These are phyloP conservation scores for Thelephora terrestris DNA, from an alignment of 1,284 basidiomycete genomes.

Conservation along the genomic window DNA sequence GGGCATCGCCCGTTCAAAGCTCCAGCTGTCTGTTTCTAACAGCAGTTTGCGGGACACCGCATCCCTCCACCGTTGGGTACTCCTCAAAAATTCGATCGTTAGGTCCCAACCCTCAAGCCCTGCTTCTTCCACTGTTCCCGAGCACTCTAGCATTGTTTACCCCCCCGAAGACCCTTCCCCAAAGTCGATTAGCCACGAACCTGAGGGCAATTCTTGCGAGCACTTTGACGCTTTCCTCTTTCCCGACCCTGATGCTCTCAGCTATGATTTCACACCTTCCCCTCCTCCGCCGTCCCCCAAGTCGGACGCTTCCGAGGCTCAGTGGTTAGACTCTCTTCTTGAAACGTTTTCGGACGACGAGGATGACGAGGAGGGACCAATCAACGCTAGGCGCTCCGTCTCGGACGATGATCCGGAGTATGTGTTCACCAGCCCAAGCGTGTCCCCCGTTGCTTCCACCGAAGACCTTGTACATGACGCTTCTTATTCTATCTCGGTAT, in stretches of 20 bases:
- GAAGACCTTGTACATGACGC: conserved; percentile 53
- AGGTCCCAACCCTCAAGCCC: conserved; percentile 33
- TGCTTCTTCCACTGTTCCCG: conserved; percentile 12
- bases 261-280: neutral
- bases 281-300: conserved; percentile 14
- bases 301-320: conserved; percentile 45
- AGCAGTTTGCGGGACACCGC: conserved; percentile 46
- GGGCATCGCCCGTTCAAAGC: conserved; percentile 62
- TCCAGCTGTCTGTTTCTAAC: conserved; percentile 44
- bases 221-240: conserved; percentile 62
- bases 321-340: conserved; percentile 71
- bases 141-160: too few relatives aligned
- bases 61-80: conserved; percentile 76
- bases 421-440: conserved; percentile 39
- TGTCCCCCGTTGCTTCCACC: conserved; percentile 61
- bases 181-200: conserved; percentile 10
- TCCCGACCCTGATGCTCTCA: conserved; percentile 54
- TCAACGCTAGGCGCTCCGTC: conserved; percentile 30
- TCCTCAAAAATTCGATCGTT: conserved; percentile 73
- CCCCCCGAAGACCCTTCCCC: too few relatives aligned
- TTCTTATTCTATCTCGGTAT: conserved; percentile 35
- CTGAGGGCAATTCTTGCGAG: conserved; percentile 26
- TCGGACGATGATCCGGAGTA: conserved; percentile 28
- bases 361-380: conserved; percentile 37
- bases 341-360: conserved; percentile 59